Evolutionary conservation across 2,329 filamentous ascomycete genomes (phyloP).

Genomic region (Arthroderma sp.): DNA sequence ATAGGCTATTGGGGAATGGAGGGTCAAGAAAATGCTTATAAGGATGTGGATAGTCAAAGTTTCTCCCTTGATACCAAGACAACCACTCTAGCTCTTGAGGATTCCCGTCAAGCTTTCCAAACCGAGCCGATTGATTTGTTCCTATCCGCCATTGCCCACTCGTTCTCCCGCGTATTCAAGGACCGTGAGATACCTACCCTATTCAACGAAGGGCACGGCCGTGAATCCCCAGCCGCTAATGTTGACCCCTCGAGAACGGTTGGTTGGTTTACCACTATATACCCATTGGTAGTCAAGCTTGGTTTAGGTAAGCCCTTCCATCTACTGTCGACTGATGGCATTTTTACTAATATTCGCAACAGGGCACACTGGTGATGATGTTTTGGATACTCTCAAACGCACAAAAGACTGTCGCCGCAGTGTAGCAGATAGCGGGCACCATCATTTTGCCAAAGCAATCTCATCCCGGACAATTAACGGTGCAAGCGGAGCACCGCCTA

Average conservation of each 20-base stretch:
- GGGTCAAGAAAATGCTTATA: slow-evolving; percentile 19
- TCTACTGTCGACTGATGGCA: background rate
- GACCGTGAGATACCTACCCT: slow-evolving; percentile 32
- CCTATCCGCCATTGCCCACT: slow-evolving; percentile 27
- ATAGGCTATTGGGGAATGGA: slow-evolving; percentile 28
- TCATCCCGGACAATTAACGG: slow-evolving; percentile 16
- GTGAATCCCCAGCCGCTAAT: slow-evolving; percentile 31
- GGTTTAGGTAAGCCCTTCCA: slow-evolving; percentile 5
- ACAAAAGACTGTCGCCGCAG: slow-evolving; percentile 28
- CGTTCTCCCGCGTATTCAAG: slow-evolving; percentile 31
- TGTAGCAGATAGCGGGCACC: slow-evolving; percentile 19
- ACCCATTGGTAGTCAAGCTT: slow-evolving; percentile 27
- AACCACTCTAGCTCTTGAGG: slow-evolving; percentile 20
- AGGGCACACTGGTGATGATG: slow-evolving; percentile 7
- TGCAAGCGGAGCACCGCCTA: slow-evolving; percentile 22
- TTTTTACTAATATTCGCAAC: background rate
- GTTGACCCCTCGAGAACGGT: slow-evolving; percentile 36
- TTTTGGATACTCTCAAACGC: slow-evolving; percentile 22
- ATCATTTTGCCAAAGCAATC: slow-evolving; percentile 24
- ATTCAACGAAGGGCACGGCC: slow-evolving; percentile 39
- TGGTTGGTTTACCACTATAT: slow-evolving; percentile 40
- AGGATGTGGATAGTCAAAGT: slow-evolving; percentile 21
- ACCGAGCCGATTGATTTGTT: slow-evolving; percentile 28
- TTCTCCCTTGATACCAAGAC: slow-evolving; percentile 22
- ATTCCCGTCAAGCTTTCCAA: slow-evolving; percentile 21